phyloP scores from a whole-genome alignment of 352 stramenopile species.

The Phytophthora chlamydospora region DNA sequence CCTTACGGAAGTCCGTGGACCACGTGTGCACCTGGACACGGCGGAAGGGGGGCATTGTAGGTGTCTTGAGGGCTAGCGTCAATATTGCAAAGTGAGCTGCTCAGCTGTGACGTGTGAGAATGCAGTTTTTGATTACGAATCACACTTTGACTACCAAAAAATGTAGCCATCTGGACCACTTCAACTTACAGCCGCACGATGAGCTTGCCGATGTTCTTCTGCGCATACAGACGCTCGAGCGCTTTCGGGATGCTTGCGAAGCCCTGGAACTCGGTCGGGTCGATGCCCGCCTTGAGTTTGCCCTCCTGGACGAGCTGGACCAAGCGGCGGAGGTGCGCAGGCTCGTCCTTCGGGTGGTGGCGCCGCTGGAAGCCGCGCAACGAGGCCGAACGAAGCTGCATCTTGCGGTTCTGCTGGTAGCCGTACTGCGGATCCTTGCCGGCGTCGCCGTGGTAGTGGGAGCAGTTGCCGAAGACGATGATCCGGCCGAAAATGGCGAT shows the following conservation, averaged over 20 bases:
- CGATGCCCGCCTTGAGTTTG: conserved; percentile 28
- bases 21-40: conserved; percentile 45
- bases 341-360: conserved; percentile 15
- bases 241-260: conserved; percentile 49
- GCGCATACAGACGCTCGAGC: conserved; percentile 57
- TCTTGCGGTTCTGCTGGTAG: conserved; percentile 25
- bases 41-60: conserved; percentile 38
- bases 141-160: conserved; percentile 20
- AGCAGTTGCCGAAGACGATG: conserved; percentile 30
- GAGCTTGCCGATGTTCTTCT: conserved; percentile 85
- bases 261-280: conserved; percentile 41
- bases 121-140: conserved; percentile 23
- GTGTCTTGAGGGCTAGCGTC: neutral
- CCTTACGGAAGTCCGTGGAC: conserved; percentile 51
- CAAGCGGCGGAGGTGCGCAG: conserved; percentile 8
- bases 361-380: conserved; percentile 17
- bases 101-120: conserved; percentile 25
- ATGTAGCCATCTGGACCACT: conserved; percentile 16
- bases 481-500: conserved; percentile 23
- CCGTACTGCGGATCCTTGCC: conserved; percentile 12
- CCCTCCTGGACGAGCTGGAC: conserved; percentile 17
- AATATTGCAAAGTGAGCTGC: conserved; percentile 8
- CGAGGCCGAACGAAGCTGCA: conserved; percentile 24
- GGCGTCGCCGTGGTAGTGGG: conserved; percentile 28
- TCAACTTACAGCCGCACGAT: conserved; percentile 45